These are phyloP conservation scores for Xerocomus brunneocitrinus DNA, from an alignment of 768 basidiomycete species.

Conservation along the genomic window DNA sequence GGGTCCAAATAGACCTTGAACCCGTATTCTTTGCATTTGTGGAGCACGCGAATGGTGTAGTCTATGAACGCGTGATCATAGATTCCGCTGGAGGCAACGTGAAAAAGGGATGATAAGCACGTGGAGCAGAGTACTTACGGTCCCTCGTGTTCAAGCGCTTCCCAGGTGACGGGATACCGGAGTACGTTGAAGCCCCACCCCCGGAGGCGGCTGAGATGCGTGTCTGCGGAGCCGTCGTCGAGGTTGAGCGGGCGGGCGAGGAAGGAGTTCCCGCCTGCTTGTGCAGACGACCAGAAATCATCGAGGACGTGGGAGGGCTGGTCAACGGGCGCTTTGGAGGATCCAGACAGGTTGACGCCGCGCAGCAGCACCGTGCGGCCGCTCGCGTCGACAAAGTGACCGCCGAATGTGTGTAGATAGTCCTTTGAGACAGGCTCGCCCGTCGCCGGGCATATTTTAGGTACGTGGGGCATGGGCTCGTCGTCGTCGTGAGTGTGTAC, in stretches of 20 bases:
- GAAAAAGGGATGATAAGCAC: not conserved
- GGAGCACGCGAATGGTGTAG: conserved; percentile 81
- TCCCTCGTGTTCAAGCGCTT: conserved; percentile 87
- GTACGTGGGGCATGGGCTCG: conserved; percentile 20
- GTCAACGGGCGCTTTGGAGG: conserved; percentile 77
- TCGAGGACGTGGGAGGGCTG: conserved; percentile 65
- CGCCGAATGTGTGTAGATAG: conserved; percentile 62
- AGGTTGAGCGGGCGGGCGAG: conserved; percentile 74
- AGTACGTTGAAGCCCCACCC: conserved; percentile 95
- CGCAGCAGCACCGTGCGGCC: conserved; percentile 80
- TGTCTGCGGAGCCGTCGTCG: conserved; percentile 81
- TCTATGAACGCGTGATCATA: conserved; percentile 93
- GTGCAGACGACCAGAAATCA: conserved; percentile 79
- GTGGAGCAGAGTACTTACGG: conserved; percentile 63
- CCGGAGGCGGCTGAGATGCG: conserved; percentile 77
- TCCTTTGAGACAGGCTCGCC: conserved; percentile 10
- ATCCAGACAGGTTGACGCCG: conserved; percentile 92
- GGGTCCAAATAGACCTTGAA: conserved; percentile 93
- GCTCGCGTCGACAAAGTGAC: conserved; percentile 66
- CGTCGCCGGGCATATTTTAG: conserved; percentile 15
- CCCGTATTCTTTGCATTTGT: conserved; percentile 87
- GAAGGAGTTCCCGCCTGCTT: conserved; percentile 66
- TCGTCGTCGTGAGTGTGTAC: not conserved
- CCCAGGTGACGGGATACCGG: conserved; percentile 87
- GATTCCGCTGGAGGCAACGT: conserved; percentile 52